Evolutionary conservation across 2,329 filamentous ascomycete species (phyloP).

Genomic region (Clarireedia homoeocarpa): DNA sequence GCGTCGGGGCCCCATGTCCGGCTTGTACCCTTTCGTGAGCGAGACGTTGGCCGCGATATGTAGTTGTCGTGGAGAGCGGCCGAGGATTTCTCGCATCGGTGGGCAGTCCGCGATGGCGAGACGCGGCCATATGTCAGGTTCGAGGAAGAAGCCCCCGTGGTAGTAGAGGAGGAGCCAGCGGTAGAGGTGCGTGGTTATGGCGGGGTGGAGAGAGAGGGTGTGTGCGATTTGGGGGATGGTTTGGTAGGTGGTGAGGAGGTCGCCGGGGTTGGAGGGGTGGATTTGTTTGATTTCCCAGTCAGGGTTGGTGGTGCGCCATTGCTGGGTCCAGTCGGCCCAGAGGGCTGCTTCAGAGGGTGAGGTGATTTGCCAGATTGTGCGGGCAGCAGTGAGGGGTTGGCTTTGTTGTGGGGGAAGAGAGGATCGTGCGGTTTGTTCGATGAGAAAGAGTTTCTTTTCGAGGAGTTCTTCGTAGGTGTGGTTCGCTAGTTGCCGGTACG

Average conservation of each 20-base stretch:
- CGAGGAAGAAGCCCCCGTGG: conserved; percentile 17
- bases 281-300: conserved; percentile 15
- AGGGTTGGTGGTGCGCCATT: conserved; percentile 16
- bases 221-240: conserved; percentile 12
- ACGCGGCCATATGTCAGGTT: conserved; percentile 18
- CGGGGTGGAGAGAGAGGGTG: conserved; percentile 4
- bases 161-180: conserved; percentile 20
- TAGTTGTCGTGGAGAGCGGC: not conserved
- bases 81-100: conserved; percentile 5
- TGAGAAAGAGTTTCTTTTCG: conserved; percentile 11
- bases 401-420: not conserved
- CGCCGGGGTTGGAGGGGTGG: conserved; percentile 1
- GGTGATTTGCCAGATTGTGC: conserved; percentile 19
- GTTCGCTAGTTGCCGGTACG: conserved; percentile 15
- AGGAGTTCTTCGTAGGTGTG: conserved; percentile 12
- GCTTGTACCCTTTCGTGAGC: no score
- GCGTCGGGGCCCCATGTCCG: not conserved
- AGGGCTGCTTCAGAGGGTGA: not conserved
- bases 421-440: conserved; percentile 10
- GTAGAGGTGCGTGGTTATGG: conserved; percentile 13
- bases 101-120: conserved; percentile 12
- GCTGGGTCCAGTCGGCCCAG: conserved; percentile 11
- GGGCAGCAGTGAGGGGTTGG: conserved; percentile 8
- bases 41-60: not conserved
- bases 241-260: conserved; percentile 12